Conservation (phyloP, 345 rosid species). For the Eucalyptus decipiens region DNA sequence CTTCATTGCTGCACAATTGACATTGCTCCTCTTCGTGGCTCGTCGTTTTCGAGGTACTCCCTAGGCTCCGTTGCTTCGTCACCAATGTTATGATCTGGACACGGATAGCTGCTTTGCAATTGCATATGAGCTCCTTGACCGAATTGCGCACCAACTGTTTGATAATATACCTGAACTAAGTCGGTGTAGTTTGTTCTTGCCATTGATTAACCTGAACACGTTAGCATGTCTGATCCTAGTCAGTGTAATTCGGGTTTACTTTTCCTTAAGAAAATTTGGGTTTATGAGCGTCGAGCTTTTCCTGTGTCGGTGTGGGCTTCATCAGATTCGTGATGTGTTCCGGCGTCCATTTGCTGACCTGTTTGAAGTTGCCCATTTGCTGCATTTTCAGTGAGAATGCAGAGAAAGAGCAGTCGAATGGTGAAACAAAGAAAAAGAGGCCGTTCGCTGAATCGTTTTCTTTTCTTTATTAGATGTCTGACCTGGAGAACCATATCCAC, state of each 20-base stretch:
- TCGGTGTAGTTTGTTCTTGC: neutral
- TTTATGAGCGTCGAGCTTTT: neutral
- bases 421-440: neutral
- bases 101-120: neutral
- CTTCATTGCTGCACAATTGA: neutral
- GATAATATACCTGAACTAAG: neutral
- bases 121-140: neutral
- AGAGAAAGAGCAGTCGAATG: neutral
- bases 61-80: neutral
- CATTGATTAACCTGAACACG: neutral
- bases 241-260: neutral
- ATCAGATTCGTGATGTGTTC: neutral
- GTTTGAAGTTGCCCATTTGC: slow-evolving; percentile 41
- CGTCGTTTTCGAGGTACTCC: neutral
- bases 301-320: neutral
- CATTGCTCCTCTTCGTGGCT: neutral
- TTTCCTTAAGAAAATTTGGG: neutral
- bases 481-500: neutral
- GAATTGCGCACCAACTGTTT: neutral
- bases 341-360: slow-evolving; percentile 4
- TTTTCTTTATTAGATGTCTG: neutral
- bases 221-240: neutral
- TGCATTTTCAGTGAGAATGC: slow-evolving; percentile 3
- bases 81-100: neutral
- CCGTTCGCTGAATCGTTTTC: neutral